A percentile compares a stretch with the other conserved stretches of the same genome.
These are phyloP conservation scores for Lodderomyces jiufengensis DNA, from an alignment of 1,139 yeast genomes.

Conservation along the genomic window DNA sequence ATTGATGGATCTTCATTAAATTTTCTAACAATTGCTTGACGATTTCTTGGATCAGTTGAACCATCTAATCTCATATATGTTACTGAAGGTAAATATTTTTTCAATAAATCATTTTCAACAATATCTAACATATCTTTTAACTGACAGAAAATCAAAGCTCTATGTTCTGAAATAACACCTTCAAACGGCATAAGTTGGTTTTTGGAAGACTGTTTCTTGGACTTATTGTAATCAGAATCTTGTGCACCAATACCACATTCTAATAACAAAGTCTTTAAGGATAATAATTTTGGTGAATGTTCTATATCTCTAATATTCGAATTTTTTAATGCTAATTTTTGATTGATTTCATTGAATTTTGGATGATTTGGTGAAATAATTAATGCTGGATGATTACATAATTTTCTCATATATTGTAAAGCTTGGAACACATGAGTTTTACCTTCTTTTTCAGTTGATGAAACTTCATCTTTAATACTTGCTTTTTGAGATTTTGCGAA, in stretches of 20 bases:
- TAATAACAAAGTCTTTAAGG: constrained; percentile 72
- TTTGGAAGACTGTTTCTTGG: constrained; percentile 27
- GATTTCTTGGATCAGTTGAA: constrained; percentile 84
- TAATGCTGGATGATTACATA: constrained; percentile 95
- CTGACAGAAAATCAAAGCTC: constrained; percentile 95
- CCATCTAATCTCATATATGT: constrained; percentile 96
- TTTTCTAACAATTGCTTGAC: constrained; percentile 87
- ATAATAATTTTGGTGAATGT: constrained; percentile 87
- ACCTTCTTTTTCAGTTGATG: constrained; percentile 42
- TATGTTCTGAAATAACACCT: constrained; percentile 88
- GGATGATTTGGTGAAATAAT: constrained; percentile 89
- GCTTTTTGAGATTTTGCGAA: constrained; percentile 86
- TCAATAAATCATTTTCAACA: constrained; percentile 85
- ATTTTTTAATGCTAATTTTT: constrained; percentile 55
- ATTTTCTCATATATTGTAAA: constrained; percentile 92
- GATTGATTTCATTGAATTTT: constrained; percentile 62
- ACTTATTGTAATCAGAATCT: constrained; percentile 40
- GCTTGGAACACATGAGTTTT: constrained; percentile 97
- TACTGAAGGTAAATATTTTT: constrained; percentile 83
- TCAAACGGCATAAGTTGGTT: constrained; percentile 43
- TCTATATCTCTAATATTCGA: constrained; percentile 66
- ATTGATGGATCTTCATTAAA: constrained; percentile 97
- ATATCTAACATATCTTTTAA: constrained; percentile 96
- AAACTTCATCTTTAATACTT: constrained; percentile 62
- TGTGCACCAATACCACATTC: constrained; percentile 92